Evolutionary conservation across 768 basidiomycete genomes (phyloP).

Genomic region (Serendipita sp.): DNA sequence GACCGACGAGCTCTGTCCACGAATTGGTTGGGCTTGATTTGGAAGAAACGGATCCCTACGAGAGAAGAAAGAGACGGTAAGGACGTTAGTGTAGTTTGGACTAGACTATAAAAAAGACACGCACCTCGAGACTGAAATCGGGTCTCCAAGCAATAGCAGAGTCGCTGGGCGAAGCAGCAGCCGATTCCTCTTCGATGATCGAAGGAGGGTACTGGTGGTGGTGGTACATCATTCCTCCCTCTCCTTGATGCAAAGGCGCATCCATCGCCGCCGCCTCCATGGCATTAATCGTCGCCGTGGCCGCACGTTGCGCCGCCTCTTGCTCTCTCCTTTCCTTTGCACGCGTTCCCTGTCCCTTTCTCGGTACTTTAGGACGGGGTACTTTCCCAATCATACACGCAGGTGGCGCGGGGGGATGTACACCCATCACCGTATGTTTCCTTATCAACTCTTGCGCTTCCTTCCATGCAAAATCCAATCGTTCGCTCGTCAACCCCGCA

Average conservation of each 20-base stretch:
- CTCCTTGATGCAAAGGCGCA: background rate
- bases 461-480: background rate
- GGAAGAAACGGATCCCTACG: slow-evolving; percentile 1
- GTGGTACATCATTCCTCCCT: too few relatives aligned
- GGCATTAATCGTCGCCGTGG: background rate
- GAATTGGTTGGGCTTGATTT: background rate
- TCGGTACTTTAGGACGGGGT: background rate
- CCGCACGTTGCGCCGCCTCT: background rate
- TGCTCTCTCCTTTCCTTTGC: background rate
- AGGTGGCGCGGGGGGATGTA: background rate
- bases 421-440: background rate
- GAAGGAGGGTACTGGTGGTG: background rate
- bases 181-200: background rate
- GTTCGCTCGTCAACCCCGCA: background rate
- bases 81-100: too few relatives aligned
- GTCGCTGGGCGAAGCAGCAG: background rate
- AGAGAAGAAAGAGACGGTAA: too few relatives aligned
- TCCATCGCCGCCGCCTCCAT: background rate
- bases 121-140: slow-evolving; percentile 3
- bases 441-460: background rate
- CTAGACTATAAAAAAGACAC: background rate
- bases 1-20: background rate
- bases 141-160: background rate
- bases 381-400: background rate
- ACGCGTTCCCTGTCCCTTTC: slow-evolving; percentile 2